A percentile compares a stretch with the other conserved stretches of the same genome.
These are phyloP conservation scores for Boletus reticuloceps DNA, from an alignment of 768 basidiomycete genomes.

Conservation along the genomic window DNA sequence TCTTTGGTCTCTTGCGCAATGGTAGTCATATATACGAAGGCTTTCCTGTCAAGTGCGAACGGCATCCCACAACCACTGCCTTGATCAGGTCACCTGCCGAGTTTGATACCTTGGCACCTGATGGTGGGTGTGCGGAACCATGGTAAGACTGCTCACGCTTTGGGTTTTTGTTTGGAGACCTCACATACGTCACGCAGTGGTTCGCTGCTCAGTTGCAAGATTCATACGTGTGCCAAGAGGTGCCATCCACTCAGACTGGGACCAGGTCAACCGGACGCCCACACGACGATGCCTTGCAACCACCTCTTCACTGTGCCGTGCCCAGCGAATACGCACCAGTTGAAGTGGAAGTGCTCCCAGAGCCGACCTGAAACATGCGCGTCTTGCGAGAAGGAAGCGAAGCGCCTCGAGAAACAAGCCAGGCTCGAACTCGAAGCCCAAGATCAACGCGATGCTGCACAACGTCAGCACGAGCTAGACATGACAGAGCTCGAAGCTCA, in stretches of 20 bases:
- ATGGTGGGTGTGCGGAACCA: slow-evolving; percentile 59
- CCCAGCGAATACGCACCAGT: slow-evolving; percentile 39
- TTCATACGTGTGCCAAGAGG: slow-evolving; percentile 56
- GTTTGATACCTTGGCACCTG: slow-evolving; percentile 52
- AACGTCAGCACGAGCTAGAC: slow-evolving; percentile 36
- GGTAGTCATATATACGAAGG: slow-evolving; percentile 54
- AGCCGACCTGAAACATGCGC: slow-evolving; percentile 37
- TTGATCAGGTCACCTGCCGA: slow-evolving; percentile 42
- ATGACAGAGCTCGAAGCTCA: slow-evolving; percentile 12
- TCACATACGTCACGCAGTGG: slow-evolving; percentile 36
- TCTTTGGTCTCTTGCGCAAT: slow-evolving; percentile 44
- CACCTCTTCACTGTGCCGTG: slow-evolving; percentile 40
- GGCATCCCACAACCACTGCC: slow-evolving; percentile 43
- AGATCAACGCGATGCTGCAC: slow-evolving; percentile 44
- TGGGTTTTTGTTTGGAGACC: not conserved
- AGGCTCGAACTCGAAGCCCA: slow-evolving; percentile 41
- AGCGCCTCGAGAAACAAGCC: slow-evolving; percentile 39
- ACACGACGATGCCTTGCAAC: slow-evolving; percentile 40
- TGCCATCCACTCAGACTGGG: slow-evolving; percentile 57
- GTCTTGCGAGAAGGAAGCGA: slow-evolving; percentile 45
- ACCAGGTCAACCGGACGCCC: slow-evolving; percentile 36
- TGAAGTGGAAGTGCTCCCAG: slow-evolving; percentile 44
- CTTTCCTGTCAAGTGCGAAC: slow-evolving; percentile 56
- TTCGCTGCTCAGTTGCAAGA: slow-evolving; percentile 43
- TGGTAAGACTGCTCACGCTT: slow-evolving; percentile 43